Percentiles rank a stretch among this genome's conserved stretches.
Conservation (phyloP, 495 filamentous ascomycete species). For the Hyphodiscus hymeniophilus region DNA sequence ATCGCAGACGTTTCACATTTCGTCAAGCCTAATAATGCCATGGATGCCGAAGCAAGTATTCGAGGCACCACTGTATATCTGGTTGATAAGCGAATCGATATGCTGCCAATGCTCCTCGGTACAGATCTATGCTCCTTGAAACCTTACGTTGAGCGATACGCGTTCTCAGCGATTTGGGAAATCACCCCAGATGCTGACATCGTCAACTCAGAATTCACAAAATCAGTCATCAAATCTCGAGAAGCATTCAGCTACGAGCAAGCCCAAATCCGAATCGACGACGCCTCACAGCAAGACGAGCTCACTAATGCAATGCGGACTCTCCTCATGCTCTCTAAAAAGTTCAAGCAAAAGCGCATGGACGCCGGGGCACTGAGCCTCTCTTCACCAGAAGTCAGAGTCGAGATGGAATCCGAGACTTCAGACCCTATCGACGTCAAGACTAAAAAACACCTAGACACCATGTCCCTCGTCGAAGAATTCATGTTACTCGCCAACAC, state of each 20-base stretch:
- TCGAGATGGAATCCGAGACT: conserved; percentile 89
- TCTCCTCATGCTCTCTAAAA: conserved; percentile 81
- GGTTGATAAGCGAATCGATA: conserved; percentile 98
- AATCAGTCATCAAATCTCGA: conserved; percentile 95
- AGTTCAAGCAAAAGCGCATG: conserved; percentile 91
- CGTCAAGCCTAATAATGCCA: conserved; percentile 92
- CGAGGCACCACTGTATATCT: conserved; percentile 95
- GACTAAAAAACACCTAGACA: conserved; percentile 87
- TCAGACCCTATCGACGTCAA: conserved; percentile 95
- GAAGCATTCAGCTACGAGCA: conserved; percentile 98
- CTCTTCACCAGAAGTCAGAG: conserved; percentile 88
- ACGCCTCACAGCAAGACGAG: conserved; percentile 74
- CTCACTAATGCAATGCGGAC: conserved; percentile 85
- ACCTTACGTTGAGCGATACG: conserved; percentile 93
- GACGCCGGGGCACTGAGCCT: conserved; percentile 92
- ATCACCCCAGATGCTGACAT: conserved; percentile 78
- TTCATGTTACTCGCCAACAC: conserved; percentile 99
- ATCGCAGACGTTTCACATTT: conserved; percentile 98
- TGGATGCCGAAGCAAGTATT: conserved; percentile 90
- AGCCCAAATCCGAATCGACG: conserved; percentile 88
- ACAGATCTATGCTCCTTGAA: conserved; percentile 96
- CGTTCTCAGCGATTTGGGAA: conserved; percentile 95
- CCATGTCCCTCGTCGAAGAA: conserved; percentile 95
- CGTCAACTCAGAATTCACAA: conserved; percentile 75
- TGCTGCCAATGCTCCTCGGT: conserved; percentile 91